These are phyloP conservation scores for Gremmenia infestans DNA, from an alignment of 2,329 filamentous ascomycete genomes.

Conservation along the genomic window DNA sequence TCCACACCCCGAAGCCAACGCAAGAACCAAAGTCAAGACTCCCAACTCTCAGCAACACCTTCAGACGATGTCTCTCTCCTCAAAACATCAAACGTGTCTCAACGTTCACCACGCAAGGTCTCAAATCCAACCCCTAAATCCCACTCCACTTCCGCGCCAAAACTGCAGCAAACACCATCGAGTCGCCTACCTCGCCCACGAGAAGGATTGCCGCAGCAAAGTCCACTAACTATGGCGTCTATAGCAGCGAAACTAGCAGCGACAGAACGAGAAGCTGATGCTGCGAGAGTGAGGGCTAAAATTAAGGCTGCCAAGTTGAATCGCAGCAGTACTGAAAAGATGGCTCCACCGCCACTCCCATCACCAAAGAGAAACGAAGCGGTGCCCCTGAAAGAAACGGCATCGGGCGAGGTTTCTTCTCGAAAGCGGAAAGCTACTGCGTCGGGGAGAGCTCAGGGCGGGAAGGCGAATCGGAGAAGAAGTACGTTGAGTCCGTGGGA, in stretches of 20 bases:
- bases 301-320: conserved; percentile 48
- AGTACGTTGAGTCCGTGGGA: conserved; percentile 75
- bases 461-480: conserved; percentile 56
- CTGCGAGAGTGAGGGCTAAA: conserved; percentile 58
- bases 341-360: conserved; percentile 29
- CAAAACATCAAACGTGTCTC: conserved; percentile 15
- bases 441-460: conserved; percentile 28
- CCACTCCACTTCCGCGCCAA: conserved; percentile 12
- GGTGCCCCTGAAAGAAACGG: conserved; percentile 7
- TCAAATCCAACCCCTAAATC: conserved; percentile 8
- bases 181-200: conserved; percentile 27
- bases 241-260: conserved; percentile 61
- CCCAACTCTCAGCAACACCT: conserved; percentile 6
- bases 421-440: conserved; percentile 39
- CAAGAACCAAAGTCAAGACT: conserved; percentile 6
- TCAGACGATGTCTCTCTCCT: conserved; percentile 22
- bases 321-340: conserved; percentile 21
- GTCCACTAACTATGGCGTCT: conserved; percentile 54
- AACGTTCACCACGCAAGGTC: conserved; percentile 9
- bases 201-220: conserved; percentile 40
- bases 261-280: conserved; percentile 59
- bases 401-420: not conserved
- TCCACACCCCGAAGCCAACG: conserved; percentile 17
- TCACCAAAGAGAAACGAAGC: conserved; percentile 4
- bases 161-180: conserved; percentile 19